A percentile compares a stretch with the other conserved stretches of the same genome.
phyloP scores from a whole-genome alignment of 805 yeast genomes.

The Wickerhamiella slavikovae region DNA sequence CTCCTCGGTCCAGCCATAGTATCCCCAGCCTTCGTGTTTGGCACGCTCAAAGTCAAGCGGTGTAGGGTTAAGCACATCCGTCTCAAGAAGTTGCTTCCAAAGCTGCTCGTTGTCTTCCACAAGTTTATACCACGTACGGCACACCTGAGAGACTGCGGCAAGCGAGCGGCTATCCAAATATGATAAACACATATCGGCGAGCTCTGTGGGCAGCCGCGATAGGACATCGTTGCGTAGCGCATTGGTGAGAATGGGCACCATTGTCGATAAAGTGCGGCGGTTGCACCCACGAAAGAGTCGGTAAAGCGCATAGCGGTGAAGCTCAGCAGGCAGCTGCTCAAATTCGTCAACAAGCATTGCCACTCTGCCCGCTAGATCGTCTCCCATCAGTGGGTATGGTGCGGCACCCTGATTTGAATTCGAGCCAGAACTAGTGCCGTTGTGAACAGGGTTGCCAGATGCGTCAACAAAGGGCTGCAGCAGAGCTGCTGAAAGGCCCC shows the following conservation, averaged over 20 bases:
- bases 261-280: constrained; percentile 38
- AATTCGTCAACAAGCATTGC: constrained; percentile 15
- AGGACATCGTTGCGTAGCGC: constrained; percentile 58
- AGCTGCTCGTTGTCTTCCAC: constrained; percentile 37
- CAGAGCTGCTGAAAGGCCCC: not conserved
- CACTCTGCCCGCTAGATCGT: constrained; percentile 6
- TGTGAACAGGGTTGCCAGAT: not conserved
- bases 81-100: constrained; percentile 48
- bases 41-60: constrained; percentile 25
- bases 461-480: not conserved
- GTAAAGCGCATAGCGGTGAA: constrained; percentile 30
- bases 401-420: not conserved
- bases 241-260: constrained; percentile 29
- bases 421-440: constrained; percentile 1
- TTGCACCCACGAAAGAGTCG: constrained; percentile 36
- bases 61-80: constrained; percentile 37
- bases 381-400: constrained; percentile 1
- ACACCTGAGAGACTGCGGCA: constrained; percentile 40
- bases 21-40: constrained; percentile 16
- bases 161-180: constrained; percentile 45
- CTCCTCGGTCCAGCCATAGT: constrained; percentile 14
- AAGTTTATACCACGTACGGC: constrained; percentile 47
- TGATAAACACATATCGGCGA: constrained; percentile 41
- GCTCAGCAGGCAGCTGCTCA: constrained; percentile 23
- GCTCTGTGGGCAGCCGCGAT: constrained; percentile 50